Percentiles rank a stretch among this genome's conserved stretches.
phyloP scores from a whole-genome alignment of 2,329 filamentous ascomycete species.

The Colletotrichum sp. region DNA sequence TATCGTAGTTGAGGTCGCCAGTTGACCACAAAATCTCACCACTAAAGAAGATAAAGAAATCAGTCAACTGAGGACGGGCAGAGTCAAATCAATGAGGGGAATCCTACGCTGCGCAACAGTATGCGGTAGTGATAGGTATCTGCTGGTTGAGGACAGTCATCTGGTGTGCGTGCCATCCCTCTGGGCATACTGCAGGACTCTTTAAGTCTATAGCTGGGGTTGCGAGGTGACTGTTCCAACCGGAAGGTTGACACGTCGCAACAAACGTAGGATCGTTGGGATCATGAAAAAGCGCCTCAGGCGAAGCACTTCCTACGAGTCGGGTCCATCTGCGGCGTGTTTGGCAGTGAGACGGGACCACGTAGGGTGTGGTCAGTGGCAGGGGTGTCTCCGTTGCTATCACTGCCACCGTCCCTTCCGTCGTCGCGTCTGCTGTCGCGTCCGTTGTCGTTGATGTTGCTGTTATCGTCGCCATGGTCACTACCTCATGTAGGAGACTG shows the following conservation, averaged over 20 bases:
- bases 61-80: accelerated
- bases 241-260: accelerated
- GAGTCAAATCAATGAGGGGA: too few relatives aligned
- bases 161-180: background rate
- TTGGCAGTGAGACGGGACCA: accelerated
- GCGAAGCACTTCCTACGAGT: accelerated
- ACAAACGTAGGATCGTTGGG: background rate
- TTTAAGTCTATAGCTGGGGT: background rate
- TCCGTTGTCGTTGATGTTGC: background rate
- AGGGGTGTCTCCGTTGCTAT: too few relatives aligned
- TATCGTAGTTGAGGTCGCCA: background rate
- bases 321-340: background rate
- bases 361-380: too few relatives aligned
- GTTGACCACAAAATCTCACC: background rate
- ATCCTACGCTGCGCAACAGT: background rate
- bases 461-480: background rate
- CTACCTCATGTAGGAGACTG: background rate
- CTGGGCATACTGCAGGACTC: background rate
- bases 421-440: background rate
- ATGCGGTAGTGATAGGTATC: background rate
- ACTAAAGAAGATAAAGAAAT: accelerated
- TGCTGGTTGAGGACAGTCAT: background rate
- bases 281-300: background rate
- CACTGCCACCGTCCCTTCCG: too few relatives aligned
- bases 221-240: background rate